These are phyloP conservation scores for Westerdykella sp. DNA, from an alignment of 2,329 filamentous ascomycete genomes.

Conservation along the genomic window DNA sequence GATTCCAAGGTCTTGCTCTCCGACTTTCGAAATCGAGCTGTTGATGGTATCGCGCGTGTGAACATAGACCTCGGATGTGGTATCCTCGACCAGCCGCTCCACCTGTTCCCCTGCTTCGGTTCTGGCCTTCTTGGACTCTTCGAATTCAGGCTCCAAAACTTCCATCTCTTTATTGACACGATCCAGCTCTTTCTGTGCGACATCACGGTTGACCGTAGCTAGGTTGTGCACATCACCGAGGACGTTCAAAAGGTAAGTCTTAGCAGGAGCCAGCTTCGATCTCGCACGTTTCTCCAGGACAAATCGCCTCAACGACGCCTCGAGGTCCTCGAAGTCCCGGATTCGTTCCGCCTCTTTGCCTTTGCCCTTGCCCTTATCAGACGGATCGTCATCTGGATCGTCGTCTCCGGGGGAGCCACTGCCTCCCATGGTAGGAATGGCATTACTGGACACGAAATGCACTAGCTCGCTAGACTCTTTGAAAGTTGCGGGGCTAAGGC, in stretches of 20 bases:
- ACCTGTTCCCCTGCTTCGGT: conserved; percentile 74
- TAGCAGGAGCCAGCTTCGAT: conserved; percentile 91
- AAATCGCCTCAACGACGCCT: conserved; percentile 82
- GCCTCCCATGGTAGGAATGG: conserved; percentile 62
- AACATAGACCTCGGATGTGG: conserved; percentile 78
- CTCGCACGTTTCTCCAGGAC: conserved; percentile 92
- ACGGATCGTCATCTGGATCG: conserved; percentile 40
- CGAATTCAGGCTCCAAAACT: conserved; percentile 77
- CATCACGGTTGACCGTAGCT: conserved; percentile 78
- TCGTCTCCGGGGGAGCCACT: conserved; percentile 30
- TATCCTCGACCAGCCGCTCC: conserved; percentile 74
- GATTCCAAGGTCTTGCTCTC: conserved; percentile 71
- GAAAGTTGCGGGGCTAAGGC: conserved; percentile 83
- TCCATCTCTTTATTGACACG: conserved; percentile 74
- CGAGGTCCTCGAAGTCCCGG: conserved; percentile 81
- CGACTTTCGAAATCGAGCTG: conserved; percentile 68
- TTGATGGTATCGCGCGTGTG: conserved; percentile 71
- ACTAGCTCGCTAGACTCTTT: conserved; percentile 91
- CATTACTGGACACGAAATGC: conserved; percentile 96
- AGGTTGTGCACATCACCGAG: conserved; percentile 79
- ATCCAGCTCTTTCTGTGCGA: conserved; percentile 77
- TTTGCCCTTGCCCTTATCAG: conserved; percentile 60
- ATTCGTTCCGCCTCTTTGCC: conserved; percentile 69
- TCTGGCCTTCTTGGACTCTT: conserved; percentile 74
- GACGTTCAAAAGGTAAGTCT: conserved; percentile 91